Conservation (phyloP, 495 filamentous ascomycete species). For the Oleoguttula mirabilis region DNA sequence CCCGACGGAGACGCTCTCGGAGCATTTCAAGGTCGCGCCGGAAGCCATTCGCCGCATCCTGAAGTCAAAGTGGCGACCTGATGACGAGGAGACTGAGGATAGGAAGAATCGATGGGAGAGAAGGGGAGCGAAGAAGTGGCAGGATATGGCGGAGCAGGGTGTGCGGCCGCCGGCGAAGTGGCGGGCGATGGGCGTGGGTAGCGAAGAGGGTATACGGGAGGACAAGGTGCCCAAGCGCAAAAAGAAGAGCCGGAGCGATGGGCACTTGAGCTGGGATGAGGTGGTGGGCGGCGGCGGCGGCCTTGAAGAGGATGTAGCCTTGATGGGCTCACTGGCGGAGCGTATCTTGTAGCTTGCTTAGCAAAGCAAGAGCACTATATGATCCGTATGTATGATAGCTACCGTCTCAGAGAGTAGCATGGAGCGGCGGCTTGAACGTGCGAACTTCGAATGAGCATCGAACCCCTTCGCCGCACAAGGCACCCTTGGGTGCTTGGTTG, state of each 20-base stretch:
- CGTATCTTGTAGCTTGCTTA: conserved; percentile 4
- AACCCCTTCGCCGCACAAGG: too few relatives aligned
- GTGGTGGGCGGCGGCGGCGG: neutral
- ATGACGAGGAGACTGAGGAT: conserved; percentile 45
- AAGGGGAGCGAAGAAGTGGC: conserved; percentile 68
- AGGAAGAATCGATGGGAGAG: conserved; percentile 64
- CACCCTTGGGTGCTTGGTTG: too few relatives aligned
- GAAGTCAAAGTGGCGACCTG: conserved; percentile 69
- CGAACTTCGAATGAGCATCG: too few relatives aligned
- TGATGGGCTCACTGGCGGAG: conserved; percentile 1
- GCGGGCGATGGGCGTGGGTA: conserved; percentile 50
- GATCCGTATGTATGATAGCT: too few relatives aligned
- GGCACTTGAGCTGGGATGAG: conserved; percentile 12
- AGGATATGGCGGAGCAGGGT: conserved; percentile 54
- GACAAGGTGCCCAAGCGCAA: conserved; percentile 8
- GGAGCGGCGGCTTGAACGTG: too few relatives aligned
- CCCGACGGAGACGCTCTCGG: conserved; percentile 59
- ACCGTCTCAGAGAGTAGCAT: too few relatives aligned
- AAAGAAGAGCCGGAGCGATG: neutral
- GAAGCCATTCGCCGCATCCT: conserved; percentile 81
- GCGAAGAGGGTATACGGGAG: conserved; percentile 1
- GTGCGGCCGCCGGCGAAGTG: conserved; percentile 55
- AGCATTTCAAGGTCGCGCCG: conserved; percentile 70
- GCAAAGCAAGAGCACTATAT: too few relatives aligned
- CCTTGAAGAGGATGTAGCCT: neutral